Evolutionary conservation across 768 basidiomycete species (phyloP).

Genomic region (Mycena albidolilacea): DNA sequence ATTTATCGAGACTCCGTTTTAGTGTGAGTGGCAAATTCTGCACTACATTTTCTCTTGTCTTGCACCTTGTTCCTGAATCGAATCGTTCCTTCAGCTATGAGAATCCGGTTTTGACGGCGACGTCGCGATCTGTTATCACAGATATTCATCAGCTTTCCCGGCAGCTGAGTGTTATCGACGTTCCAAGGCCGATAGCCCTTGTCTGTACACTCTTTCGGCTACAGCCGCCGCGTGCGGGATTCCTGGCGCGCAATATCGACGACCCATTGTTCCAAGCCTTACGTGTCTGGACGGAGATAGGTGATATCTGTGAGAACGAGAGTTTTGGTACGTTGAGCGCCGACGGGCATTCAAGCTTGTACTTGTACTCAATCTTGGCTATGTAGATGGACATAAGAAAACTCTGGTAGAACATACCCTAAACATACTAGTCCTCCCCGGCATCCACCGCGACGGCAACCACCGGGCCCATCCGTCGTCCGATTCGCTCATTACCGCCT

Average conservation of each 20-base stretch:
- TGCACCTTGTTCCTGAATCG: conserved; percentile 9
- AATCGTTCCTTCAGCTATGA: conserved; percentile 66
- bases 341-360: conserved; percentile 23
- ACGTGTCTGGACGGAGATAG: conserved; percentile 82
- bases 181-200: conserved; percentile 77
- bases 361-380: conserved; percentile 19
- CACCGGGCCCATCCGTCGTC: conserved; percentile 44
- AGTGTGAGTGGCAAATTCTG: conserved; percentile 57
- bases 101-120: conserved; percentile 84
- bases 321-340: conserved; percentile 73
- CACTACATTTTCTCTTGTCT: conserved; percentile 1
- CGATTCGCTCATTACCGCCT: conserved; percentile 55
- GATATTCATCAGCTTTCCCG: conserved; percentile 78
- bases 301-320: conserved; percentile 83
- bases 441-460: conserved; percentile 68
- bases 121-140: conserved; percentile 78
- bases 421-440: conserved; percentile 82
- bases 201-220: conserved; percentile 70
- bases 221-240: conserved; percentile 48
- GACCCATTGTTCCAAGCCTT: conserved; percentile 73
- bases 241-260: conserved; percentile 43
- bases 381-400: conserved; percentile 78
- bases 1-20: conserved; percentile 32
- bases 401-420: conserved; percentile 86
- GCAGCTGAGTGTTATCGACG: conserved; percentile 72